A percentile compares a stretch with the other conserved stretches of the same genome.
phyloP scores from a whole-genome alignment of 192 early-diverging fungal genomes.

The Powellomyces hirtus region DNA sequence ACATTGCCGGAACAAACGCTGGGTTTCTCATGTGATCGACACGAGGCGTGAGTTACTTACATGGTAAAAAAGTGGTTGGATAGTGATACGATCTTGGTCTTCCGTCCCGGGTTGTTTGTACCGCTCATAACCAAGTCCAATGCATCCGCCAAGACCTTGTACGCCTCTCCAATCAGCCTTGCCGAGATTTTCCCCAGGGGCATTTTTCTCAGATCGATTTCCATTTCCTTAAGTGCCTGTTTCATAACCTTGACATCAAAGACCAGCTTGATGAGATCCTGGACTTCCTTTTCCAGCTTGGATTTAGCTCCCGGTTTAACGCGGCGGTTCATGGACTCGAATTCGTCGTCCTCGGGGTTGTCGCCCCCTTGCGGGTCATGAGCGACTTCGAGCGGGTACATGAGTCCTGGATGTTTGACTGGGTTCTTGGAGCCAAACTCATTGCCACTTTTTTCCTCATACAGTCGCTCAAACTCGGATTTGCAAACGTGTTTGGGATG shows the following conservation, averaged over 20 bases:
- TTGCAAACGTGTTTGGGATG: neutral
- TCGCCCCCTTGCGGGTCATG: neutral
- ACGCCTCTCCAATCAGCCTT: constrained; percentile 13
- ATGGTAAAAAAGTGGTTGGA: constrained; percentile 28
- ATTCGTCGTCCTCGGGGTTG: neutral
- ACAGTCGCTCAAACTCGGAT: neutral
- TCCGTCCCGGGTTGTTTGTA: neutral
- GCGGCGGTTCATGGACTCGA: neutral
- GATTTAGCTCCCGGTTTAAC: constrained; percentile 3
- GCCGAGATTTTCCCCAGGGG: constrained; percentile 24
- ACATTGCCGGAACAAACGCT: too few species aligned
- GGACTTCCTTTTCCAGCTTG: neutral
- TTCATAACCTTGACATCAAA: constrained; percentile 29
- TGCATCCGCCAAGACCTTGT: constrained; percentile 2
- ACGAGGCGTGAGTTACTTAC: neutral
- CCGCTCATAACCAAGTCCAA: neutral
- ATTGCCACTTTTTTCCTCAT: neutral
- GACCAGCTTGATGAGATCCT: constrained; percentile 20
- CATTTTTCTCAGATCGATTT: constrained; percentile 24
- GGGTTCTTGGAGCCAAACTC: neutral
- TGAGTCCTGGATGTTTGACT: constrained; percentile 9
- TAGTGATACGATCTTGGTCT: neutral
- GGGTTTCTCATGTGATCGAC: too few species aligned
- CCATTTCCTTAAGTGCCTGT: constrained; percentile 10
- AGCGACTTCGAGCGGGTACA: constrained; percentile 16